Percentiles rank a stretch among this genome's conserved stretches.
Evolutionary conservation across 2,329 filamentous ascomycete species (phyloP).

Genomic region (Aspergillus persii): DNA sequence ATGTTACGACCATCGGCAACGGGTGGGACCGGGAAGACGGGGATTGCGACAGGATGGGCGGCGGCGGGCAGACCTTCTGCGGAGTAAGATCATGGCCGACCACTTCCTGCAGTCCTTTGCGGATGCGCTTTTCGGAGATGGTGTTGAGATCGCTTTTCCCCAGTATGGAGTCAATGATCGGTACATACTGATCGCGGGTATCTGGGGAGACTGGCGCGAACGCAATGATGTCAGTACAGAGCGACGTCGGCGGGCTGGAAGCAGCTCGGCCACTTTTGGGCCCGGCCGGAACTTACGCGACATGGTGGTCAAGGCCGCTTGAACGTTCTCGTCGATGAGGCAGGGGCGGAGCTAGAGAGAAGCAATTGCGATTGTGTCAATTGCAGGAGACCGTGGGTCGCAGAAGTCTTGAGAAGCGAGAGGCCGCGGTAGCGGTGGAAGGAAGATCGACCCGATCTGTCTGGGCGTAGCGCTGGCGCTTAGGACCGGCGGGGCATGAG

Average conservation of each 20-base stretch:
- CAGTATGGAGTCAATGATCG: constrained; percentile 63
- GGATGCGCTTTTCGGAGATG: constrained; percentile 64
- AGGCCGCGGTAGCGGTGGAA: constrained; percentile 10
- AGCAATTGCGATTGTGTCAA: constrained; percentile 12
- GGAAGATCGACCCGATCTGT: constrained; percentile 21
- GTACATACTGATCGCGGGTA: constrained; percentile 50
- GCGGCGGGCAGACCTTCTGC: constrained; percentile 54
- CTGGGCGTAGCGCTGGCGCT: constrained; percentile 35
- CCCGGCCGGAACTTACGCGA: constrained; percentile 34
- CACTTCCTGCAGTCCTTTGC: constrained; percentile 60
- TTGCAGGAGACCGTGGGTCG: not conserved
- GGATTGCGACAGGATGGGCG: constrained; percentile 10
- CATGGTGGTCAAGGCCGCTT: constrained; percentile 27
- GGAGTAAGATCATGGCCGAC: constrained; percentile 61
- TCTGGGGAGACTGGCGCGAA: constrained; percentile 47
- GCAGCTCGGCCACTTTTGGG: constrained; percentile 22
- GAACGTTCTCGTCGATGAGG: constrained; percentile 4
- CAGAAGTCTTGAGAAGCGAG: constrained; percentile 1
- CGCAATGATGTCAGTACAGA: constrained; percentile 22
- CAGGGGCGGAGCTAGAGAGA: not conserved
- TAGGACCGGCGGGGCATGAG: constrained; percentile 38
- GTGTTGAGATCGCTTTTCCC: constrained; percentile 60
- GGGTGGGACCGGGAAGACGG: not conserved
- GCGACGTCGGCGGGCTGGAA: constrained; percentile 18
- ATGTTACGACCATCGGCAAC: not conserved